These are phyloP conservation scores for Salvia hispanica DNA, from an alignment of 257 asterid species.

Conservation along the genomic window DNA sequence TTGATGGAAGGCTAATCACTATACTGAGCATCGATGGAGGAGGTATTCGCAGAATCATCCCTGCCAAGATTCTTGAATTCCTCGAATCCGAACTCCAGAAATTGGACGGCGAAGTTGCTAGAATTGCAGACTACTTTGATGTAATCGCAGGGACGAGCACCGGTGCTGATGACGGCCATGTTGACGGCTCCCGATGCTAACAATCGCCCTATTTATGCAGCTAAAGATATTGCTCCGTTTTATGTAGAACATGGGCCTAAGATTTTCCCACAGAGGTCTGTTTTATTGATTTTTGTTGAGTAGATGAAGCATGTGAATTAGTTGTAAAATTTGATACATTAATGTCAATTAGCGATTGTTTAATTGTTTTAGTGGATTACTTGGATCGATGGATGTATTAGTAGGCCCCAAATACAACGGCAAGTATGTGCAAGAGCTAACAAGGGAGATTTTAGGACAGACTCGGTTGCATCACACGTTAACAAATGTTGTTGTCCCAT, in stretches of 20 bases:
- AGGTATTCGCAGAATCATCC: slow-evolving; percentile 71
- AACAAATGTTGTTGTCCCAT: slow-evolving; percentile 53
- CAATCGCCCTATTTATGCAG: slow-evolving; percentile 51
- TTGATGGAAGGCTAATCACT: slow-evolving; percentile 43
- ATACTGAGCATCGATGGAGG: slow-evolving; percentile 82
- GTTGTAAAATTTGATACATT: no score
- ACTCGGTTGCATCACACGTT: slow-evolving; percentile 47
- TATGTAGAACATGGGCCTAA: slow-evolving; percentile 46
- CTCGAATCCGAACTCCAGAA: slow-evolving; percentile 66
- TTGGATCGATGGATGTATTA: slow-evolving; percentile 37
- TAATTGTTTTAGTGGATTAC: slow-evolving; percentile 21
- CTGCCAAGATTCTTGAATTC: slow-evolving; percentile 51
- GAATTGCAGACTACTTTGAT: slow-evolving; percentile 58
- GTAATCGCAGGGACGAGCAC: slow-evolving; percentile 63
- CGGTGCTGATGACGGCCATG: slow-evolving; percentile 53
- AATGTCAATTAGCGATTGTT: no score
- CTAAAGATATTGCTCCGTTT: slow-evolving; percentile 53
- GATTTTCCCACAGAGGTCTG: slow-evolving; percentile 47
- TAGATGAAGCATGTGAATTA: no score
- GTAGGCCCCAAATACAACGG: slow-evolving; percentile 55
- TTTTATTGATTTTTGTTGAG: background rate
- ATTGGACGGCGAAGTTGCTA: slow-evolving; percentile 48
- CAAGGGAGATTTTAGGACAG: slow-evolving; percentile 43
- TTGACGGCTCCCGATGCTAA: slow-evolving; percentile 48
- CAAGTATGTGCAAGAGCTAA: slow-evolving; percentile 36